Base-by-base conservation (phyloP, 495 filamentous ascomycete species). In the Aspergillus kassunensis region DNA sequence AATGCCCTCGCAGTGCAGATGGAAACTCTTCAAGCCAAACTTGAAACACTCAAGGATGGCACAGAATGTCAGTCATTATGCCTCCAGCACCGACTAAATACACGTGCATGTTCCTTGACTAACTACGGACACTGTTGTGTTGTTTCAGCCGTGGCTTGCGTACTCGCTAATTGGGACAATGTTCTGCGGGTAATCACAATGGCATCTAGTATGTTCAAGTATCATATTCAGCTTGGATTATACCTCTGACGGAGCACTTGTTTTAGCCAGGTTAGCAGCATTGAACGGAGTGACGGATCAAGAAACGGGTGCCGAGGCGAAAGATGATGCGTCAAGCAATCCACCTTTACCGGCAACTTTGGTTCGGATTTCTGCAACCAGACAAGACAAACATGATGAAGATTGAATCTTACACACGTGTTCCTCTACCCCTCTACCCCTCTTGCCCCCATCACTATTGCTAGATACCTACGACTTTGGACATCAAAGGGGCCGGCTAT, bases 161-260 rank as follows among this genome's bases (percentile, higher is more conserved):
- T 98, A 15, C 71, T 98, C 54, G 81, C 88, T 40, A 98, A 98
- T 68, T 98, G 93, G 93, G 87, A 96, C 60, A 95, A 91, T 65
- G 91, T 98, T 45, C 77, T 98, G 16, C 80, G 87, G 44, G 91
- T 91, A 31, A 97, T 98, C 60, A 88, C 87, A 63, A 95, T 98
- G 84, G 91, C 95, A 51, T 95, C 90, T 45, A 82, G 93, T 98
- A 83, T 65, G 87, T 68, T 33, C 12, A 37, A 18, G 20, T 35
- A 31, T n/a, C 31, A 8, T 13, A 6, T 24, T 23, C 37, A 44
- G 37, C 20, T 43, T 45, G 24, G 0, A 12, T 9, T 23, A 47
- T 16, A 19, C 34, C 7, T 40, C 50, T 53, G 45, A 20, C 20
- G 30, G 10, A 36, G 34, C 23, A 16, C 40, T 29, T 35, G 8